Conservation (phyloP, 805 yeast genomes). For the Candida gorgasii region DNA sequence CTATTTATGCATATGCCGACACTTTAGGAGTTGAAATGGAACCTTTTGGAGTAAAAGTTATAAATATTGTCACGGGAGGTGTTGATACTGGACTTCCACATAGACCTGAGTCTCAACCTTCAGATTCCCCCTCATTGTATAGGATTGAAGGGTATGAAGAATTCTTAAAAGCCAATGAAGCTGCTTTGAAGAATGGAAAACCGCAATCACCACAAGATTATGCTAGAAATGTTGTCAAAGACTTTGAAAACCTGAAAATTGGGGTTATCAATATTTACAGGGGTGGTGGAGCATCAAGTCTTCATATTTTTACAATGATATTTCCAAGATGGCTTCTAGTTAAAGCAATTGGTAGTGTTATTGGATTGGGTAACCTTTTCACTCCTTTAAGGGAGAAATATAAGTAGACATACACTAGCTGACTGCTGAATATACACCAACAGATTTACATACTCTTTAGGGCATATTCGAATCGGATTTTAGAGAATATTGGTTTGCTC, state of each 20-base stretch:
- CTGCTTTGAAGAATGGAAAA: background rate
- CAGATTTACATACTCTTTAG: no score
- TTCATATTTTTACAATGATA: no score
- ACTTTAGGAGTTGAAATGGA: constrained; percentile 13
- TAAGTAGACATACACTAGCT: no score
- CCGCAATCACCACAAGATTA: background rate
- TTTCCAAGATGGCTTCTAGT: no score
- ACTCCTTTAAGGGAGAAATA: no score
- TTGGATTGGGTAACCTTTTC: no score
- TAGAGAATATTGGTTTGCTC: no score
- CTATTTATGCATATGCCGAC: constrained; percentile 11
- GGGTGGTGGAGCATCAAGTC: background rate
- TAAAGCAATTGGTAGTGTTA: no score
- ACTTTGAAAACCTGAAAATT: background rate
- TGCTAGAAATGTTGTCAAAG: constrained; percentile 9
- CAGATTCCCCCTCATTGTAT: background rate
- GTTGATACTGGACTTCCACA: constrained; percentile 10
- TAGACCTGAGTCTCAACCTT: no score
- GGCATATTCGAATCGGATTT: no score
- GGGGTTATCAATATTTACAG: background rate
- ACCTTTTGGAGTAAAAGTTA: constrained; percentile 15
- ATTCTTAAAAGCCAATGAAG: background rate
- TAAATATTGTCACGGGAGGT: constrained; percentile 12
- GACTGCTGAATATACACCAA: no score
- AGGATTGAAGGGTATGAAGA: constrained; percentile 2